phyloP scores from a whole-genome alignment of 169 alveolate genomes.

The Plasmodium ovale region DNA sequence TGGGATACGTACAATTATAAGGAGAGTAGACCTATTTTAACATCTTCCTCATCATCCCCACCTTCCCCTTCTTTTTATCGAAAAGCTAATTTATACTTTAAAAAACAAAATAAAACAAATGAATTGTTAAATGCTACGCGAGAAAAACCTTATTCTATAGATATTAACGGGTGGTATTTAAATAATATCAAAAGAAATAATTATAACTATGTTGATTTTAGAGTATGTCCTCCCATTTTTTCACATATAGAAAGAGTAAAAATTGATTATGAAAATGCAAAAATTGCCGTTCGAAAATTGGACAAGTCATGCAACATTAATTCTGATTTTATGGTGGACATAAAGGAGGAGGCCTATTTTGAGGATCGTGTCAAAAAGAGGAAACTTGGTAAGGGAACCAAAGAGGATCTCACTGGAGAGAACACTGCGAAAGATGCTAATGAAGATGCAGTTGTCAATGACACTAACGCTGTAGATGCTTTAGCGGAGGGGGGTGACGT shows the following conservation, averaged over 20 bases:
- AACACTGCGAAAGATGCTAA: neutral
- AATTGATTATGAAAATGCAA: slow-evolving; percentile 57
- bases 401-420: neutral
- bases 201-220: slow-evolving; percentile 39
- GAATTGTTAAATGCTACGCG: slow-evolving; percentile 11
- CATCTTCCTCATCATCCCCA: slow-evolving; percentile 1
- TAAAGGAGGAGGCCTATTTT: slow-evolving; percentile 16
- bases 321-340: neutral
- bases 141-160: slow-evolving; percentile 29
- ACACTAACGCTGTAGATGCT: neutral
- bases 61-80: slow-evolving; percentile 31
- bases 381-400: slow-evolving; percentile 1
- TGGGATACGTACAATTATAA: slow-evolving; percentile 51
- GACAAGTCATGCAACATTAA: slow-evolving; percentile 58
- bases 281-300: slow-evolving; percentile 23
- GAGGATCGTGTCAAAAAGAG: slow-evolving; percentile 13
- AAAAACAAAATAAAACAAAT: slow-evolving; percentile 9
- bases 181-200: slow-evolving; percentile 47
- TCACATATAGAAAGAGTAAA: slow-evolving; percentile 53
- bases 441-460: neutral
- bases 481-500: neutral
- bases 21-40: slow-evolving; percentile 30
- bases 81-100: slow-evolving; percentile 65
- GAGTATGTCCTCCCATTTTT: slow-evolving; percentile 71
- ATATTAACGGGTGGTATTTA: slow-evolving; percentile 23